These are phyloP conservation scores for Yarrowia yakushimensis DNA, from an alignment of 805 yeast genomes.

Conservation along the genomic window DNA sequence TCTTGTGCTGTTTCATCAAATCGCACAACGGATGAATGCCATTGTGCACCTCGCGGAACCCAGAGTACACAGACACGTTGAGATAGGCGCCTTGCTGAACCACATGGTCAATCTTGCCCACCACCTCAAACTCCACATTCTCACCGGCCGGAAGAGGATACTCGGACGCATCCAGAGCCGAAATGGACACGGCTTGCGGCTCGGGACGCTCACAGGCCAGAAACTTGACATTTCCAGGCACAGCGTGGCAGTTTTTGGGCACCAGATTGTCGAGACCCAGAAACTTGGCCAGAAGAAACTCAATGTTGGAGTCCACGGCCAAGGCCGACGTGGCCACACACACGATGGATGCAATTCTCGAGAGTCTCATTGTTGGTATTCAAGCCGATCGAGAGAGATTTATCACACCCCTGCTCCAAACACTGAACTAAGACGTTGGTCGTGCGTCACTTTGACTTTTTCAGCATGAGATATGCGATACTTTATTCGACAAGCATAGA, in stretches of 20 bases:
- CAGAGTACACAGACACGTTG: slow-evolving; percentile 9
- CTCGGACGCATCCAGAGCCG: neutral
- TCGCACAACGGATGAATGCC: slow-evolving; percentile 11
- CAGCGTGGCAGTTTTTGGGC: slow-evolving; percentile 18
- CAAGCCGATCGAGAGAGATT: too few species aligned
- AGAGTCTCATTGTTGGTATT: neutral
- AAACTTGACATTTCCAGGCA: slow-evolving; percentile 3
- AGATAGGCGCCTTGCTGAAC: slow-evolving; percentile 12
- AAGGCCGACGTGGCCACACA: neutral
- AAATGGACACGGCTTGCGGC: neutral
- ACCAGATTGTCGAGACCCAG: slow-evolving; percentile 1
- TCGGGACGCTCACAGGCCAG: neutral
- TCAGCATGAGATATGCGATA: too few species aligned
- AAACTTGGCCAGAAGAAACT: neutral
- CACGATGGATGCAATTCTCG: neutral
- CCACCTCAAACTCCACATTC: slow-evolving; percentile 16
- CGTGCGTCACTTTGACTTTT: too few species aligned
- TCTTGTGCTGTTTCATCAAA: neutral
- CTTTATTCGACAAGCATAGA: too few species aligned
- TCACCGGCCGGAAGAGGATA: slow-evolving; percentile 8
- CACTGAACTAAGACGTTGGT: too few species aligned
- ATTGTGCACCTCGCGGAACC: neutral
- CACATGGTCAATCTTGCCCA: neutral
- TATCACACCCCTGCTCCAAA: too few species aligned
- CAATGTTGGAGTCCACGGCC: slow-evolving; percentile 8